phyloP scores from a whole-genome alignment of 331 rosid species.

The Dryas integrifolia region DNA sequence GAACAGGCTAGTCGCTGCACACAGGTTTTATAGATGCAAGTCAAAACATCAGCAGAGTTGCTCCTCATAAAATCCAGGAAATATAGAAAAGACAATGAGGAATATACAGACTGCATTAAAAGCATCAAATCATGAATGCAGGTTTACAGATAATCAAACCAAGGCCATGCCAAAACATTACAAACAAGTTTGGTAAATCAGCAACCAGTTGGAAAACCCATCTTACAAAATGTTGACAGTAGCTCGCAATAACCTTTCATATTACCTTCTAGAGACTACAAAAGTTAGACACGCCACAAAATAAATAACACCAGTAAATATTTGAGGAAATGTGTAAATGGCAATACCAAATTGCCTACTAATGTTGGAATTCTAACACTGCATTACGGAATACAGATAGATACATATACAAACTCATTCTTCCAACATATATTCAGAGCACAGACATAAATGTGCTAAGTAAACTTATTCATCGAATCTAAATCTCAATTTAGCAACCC shows the following conservation, averaged over 20 bases:
- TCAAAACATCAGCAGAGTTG: not conserved
- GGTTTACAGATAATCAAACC: not conserved
- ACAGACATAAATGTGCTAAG: not conserved
- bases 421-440: not conserved
- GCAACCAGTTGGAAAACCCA: no score
- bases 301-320: not conserved
- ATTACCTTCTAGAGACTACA: not conserved
- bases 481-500: not conserved
- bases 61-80: not conserved
- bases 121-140: not conserved
- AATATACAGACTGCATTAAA: not conserved
- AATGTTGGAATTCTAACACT: no score
- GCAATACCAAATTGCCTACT: no score
- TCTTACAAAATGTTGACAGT: not conserved
- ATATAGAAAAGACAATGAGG: not conserved
- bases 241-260: not conserved
- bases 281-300: not conserved
- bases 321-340: not conserved
- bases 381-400: no score
- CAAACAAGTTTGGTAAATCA: not conserved
- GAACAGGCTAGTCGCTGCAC: constrained; percentile 36
- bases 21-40: not conserved
- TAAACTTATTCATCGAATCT: not conserved
- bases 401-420: not conserved
- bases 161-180: not conserved